Conservation (phyloP, 2,329 filamentous ascomycete genomes). For the Verticillium isaacii region DNA sequence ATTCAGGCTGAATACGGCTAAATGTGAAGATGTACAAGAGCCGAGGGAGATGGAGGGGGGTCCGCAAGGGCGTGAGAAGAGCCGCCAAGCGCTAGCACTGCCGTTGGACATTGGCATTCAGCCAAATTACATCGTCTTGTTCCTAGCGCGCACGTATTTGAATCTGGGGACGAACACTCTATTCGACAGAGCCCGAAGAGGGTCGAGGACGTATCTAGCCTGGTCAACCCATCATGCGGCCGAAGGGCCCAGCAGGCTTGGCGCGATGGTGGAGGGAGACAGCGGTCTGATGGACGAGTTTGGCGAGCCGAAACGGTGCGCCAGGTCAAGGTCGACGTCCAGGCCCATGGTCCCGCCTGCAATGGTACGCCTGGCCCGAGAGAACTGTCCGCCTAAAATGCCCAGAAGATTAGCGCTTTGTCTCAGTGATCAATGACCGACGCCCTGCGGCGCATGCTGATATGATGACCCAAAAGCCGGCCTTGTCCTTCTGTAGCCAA, state of each 20-base stretch:
- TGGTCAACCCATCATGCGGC: not conserved
- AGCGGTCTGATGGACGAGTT: not conserved
- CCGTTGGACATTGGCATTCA: not conserved
- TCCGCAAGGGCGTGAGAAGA: not conserved
- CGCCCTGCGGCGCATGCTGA: too few species aligned
- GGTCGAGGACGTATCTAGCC: not conserved
- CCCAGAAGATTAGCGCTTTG: not conserved
- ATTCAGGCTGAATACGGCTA: slow-evolving; percentile 1
- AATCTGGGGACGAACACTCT: not conserved
- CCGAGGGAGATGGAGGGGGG: not conserved
- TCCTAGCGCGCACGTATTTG: not conserved
- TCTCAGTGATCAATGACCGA: not conserved
- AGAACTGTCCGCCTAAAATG: not conserved
- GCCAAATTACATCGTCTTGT: not conserved
- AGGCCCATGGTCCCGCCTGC: not conserved
- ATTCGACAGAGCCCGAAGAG: not conserved
- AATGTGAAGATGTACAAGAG: not conserved
- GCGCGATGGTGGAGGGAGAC: not conserved
- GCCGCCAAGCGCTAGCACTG: not conserved
- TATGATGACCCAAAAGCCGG: not conserved
- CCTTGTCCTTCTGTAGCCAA: not conserved
- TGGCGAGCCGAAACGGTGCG: not conserved
- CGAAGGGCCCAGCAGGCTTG: not conserved
- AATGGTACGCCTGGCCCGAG: not conserved
- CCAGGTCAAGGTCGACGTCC: not conserved